Evolutionary conservation across 1,284 basidiomycete species (phyloP).

Genomic region (Ceratobasidium sp.): DNA sequence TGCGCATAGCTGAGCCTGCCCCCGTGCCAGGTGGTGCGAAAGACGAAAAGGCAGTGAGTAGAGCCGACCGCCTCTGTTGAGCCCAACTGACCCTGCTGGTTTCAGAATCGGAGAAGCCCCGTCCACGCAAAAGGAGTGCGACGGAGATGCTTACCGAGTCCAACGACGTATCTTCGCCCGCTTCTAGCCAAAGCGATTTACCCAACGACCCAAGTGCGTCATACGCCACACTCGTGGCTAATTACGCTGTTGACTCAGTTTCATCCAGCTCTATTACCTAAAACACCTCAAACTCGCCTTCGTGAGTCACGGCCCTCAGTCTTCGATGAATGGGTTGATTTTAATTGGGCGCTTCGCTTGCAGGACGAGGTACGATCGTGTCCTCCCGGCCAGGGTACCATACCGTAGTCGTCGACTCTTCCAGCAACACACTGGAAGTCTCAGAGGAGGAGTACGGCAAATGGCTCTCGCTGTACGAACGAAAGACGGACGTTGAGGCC

Average conservation of each 20-base stretch:
- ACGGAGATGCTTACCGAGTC: slow-evolving; percentile 42
- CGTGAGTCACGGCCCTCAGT: slow-evolving; percentile 27
- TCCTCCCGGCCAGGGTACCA: slow-evolving; percentile 42
- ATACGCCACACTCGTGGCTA: slow-evolving; percentile 16
- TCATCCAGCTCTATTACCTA: slow-evolving; percentile 41
- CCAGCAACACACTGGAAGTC: slow-evolving; percentile 43
- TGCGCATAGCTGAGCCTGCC: slow-evolving; percentile 10
- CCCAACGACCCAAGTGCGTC: slow-evolving; percentile 43
- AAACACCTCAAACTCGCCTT: slow-evolving; percentile 42
- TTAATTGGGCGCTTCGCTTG: slow-evolving; percentile 14
- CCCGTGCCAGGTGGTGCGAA: slow-evolving; percentile 36
- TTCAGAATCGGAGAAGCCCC: slow-evolving; percentile 40
- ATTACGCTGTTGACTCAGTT: slow-evolving; percentile 23
- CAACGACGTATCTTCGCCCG: slow-evolving; percentile 38
- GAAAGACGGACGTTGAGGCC: slow-evolving; percentile 40
- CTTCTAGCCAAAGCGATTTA: slow-evolving; percentile 40
- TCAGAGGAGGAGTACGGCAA: slow-evolving; percentile 42
- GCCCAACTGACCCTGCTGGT: slow-evolving; percentile 9
- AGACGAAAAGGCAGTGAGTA: slow-evolving; percentile 45
- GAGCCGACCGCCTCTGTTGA: slow-evolving; percentile 20
- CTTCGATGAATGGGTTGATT: not conserved
- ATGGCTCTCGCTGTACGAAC: slow-evolving; percentile 42
- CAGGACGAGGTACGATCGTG: slow-evolving; percentile 39
- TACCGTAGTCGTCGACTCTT: slow-evolving; percentile 43
- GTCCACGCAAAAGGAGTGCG: slow-evolving; percentile 44